Percentiles rank a stretch among this genome's conserved stretches.
phyloP scores from a whole-genome alignment of 768 basidiomycete species.

The Jaapia argillacea region DNA sequence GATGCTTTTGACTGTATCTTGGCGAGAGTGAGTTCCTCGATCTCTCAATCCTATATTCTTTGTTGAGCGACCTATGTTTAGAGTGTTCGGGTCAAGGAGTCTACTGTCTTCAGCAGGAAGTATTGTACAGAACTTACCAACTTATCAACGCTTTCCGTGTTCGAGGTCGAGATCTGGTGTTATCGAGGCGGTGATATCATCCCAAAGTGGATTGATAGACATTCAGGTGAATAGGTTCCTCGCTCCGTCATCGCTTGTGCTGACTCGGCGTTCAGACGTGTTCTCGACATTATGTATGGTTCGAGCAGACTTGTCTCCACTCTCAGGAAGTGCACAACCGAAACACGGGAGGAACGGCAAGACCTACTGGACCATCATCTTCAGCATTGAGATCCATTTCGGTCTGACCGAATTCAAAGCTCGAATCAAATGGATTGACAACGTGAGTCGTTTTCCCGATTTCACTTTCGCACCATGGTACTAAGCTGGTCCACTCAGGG shows the following conservation, averaged over 20 bases:
- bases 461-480: too few species aligned
- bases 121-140: slow-evolving; percentile 78
- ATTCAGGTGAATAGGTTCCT: slow-evolving; percentile 22
- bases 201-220: slow-evolving; percentile 66
- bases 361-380: slow-evolving; percentile 78
- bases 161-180: slow-evolving; percentile 82
- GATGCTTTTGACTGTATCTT: slow-evolving; percentile 81
- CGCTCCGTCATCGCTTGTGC: slow-evolving; percentile 4
- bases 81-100: slow-evolving; percentile 72
- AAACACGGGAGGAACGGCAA: slow-evolving; percentile 56
- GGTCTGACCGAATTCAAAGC: slow-evolving; percentile 77
- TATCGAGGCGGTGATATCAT: slow-evolving; percentile 63
- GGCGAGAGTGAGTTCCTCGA: slow-evolving; percentile 37
- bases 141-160: slow-evolving; percentile 64
- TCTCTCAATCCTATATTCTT: too few species aligned
- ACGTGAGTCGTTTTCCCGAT: slow-evolving; percentile 36
- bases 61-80: slow-evolving; percentile 15
- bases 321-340: slow-evolving; percentile 61
- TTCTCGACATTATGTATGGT: slow-evolving; percentile 75
- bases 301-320: slow-evolving; percentile 64
- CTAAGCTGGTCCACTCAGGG: slow-evolving; percentile 31
- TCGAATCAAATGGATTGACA: slow-evolving; percentile 75
- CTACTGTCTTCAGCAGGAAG: slow-evolving; percentile 71
- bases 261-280: slow-evolving; percentile 31
- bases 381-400: slow-evolving; percentile 78